Percentiles rank a stretch among this genome's conserved stretches.
These are phyloP conservation scores for Arthrobotrys iridis DNA, from an alignment of 2,329 filamentous ascomycete genomes.

Conservation along the genomic window DNA sequence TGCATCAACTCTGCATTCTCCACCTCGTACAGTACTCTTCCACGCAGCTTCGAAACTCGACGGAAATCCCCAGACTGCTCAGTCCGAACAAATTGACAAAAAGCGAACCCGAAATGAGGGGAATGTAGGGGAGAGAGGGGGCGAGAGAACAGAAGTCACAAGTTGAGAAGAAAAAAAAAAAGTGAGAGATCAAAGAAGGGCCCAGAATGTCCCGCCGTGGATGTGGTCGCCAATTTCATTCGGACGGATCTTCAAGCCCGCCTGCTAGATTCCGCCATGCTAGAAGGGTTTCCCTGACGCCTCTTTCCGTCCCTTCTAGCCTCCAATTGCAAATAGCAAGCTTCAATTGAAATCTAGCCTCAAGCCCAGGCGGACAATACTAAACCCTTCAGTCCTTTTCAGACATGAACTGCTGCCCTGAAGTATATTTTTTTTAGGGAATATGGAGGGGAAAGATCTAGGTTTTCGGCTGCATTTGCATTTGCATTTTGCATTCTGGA, in stretches of 20 bases:
- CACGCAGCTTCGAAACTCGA: neutral
- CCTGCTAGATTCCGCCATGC: conserved; percentile 7
- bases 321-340: no score
- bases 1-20: neutral
- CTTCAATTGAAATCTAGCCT: no score
- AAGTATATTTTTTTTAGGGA: neutral
- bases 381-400: neutral
- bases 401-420: neutral
- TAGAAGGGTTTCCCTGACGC: conserved; percentile 16
- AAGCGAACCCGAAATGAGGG: conserved; percentile 8
- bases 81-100: neutral
- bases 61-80: neutral
- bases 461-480: conserved; percentile 27
- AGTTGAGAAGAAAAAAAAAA: neutral
- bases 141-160: neutral
- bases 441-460: no score
- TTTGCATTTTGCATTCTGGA: no score
- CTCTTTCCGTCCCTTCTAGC: conserved; percentile 5
- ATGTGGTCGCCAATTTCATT: conserved; percentile 44
- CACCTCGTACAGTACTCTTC: neutral
- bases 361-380: conserved; percentile 2
- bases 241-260: conserved; percentile 34
- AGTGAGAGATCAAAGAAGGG: neutral
- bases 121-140: neutral
- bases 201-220: neutral